Conservation (phyloP, 2,329 filamentous ascomycete species). For the Thelonectria rubi region DNA sequence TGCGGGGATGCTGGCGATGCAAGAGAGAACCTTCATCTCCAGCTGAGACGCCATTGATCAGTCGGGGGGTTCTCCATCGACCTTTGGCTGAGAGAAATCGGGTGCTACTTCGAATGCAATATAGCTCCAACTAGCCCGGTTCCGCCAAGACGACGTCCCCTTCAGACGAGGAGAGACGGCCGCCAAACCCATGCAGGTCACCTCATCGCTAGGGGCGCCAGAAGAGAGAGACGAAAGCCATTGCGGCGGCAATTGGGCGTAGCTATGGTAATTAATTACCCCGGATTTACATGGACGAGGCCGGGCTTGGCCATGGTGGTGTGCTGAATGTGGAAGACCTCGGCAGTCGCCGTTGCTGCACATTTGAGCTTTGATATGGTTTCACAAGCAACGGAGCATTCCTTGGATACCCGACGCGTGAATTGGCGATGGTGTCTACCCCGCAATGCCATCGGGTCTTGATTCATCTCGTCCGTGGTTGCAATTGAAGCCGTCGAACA, state of each 20-base stretch:
- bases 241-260: not conserved
- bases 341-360: slow-evolving; percentile 14
- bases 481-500: not conserved
- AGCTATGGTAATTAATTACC: slow-evolving; percentile 1
- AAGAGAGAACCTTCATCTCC: not conserved
- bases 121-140: no score
- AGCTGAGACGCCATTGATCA: not conserved
- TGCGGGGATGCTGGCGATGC: not conserved
- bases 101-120: no score
- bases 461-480: not conserved
- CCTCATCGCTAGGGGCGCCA: slow-evolving; percentile 28
- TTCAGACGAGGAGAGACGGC: slow-evolving; percentile 7
- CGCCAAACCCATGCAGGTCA: slow-evolving; percentile 41
- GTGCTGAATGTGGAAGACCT: slow-evolving; percentile 5
- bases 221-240: not conserved
- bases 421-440: not conserved
- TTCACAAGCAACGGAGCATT: not conserved
- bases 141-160: no score
- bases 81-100: no score
- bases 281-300: slow-evolving; percentile 15
- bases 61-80: no score
- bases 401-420: not conserved
- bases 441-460: not conserved
- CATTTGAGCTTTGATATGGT: not conserved
- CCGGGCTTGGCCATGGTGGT: not conserved